These are phyloP conservation scores for Claviceps sp. DNA, from an alignment of 2,329 filamentous ascomycete species.

Conservation along the genomic window DNA sequence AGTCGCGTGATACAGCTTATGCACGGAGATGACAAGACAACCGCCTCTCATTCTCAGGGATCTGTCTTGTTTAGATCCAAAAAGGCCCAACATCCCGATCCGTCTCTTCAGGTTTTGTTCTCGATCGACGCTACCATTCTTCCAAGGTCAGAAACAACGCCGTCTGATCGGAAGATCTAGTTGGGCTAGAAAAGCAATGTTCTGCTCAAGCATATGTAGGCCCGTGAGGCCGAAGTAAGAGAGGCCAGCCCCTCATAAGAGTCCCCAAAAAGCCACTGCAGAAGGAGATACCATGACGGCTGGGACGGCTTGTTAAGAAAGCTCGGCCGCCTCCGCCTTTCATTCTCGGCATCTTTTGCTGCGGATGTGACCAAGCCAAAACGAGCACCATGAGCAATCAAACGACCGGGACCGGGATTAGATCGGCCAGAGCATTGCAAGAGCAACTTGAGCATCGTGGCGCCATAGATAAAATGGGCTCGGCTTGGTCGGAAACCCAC, in stretches of 20 bases:
- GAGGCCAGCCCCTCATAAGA: neutral
- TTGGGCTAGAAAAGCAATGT: conserved; percentile 6
- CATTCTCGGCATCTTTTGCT: neutral
- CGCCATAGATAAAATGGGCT: neutral
- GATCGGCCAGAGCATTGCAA: neutral
- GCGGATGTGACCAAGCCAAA: neutral
- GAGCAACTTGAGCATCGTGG: neutral
- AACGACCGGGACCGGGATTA: neutral
- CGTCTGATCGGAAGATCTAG: conserved; percentile 3
- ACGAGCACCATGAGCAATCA: neutral
- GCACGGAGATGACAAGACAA: conserved; percentile 7
- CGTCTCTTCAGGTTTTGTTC: conserved; percentile 3
- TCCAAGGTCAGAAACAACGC: conserved; percentile 3
- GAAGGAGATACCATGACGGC: conserved; percentile 1
- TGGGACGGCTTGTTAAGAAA: conserved; percentile 2
- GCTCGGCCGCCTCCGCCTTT: conserved; percentile 2
- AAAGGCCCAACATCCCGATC: neutral
- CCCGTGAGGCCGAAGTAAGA: neutral
- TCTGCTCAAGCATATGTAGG: conserved; percentile 2
- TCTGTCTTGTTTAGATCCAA: conserved; percentile 3
- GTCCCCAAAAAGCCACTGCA: neutral
- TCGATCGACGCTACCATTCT: conserved; percentile 3
- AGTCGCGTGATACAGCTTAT: conserved; percentile 8
- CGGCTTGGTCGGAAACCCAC: neutral
- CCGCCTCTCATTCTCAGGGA: conserved; percentile 9